Evolutionary conservation across 2,329 filamentous ascomycete species (phyloP).

Genomic region (Ophiobolus disseminans): DNA sequence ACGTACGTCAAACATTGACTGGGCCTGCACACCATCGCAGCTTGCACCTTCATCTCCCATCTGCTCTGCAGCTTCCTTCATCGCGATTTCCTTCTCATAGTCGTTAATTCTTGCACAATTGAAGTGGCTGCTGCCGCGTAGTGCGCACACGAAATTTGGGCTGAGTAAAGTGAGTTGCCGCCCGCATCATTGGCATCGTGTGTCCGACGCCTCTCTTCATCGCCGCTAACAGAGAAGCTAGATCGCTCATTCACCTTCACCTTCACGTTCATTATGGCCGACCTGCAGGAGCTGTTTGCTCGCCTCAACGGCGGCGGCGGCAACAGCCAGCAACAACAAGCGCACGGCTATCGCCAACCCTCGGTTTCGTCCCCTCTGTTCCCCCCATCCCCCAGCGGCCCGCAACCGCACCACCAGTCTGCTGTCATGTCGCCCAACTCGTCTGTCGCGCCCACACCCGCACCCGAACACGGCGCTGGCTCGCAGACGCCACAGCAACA

Average conservation of each 20-base stretch:
- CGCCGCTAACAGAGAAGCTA: conserved; percentile 19
- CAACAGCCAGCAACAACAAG: conserved; percentile 31
- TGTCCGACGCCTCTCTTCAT: conserved; percentile 12
- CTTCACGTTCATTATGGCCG: conserved; percentile 46
- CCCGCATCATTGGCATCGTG: conserved; percentile 15
- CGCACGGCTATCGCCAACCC: conserved; percentile 56
- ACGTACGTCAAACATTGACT: conserved; percentile 6
- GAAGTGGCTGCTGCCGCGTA: conserved; percentile 16
- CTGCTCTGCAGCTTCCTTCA: conserved; percentile 15
- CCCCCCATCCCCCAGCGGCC: conserved; percentile 61
- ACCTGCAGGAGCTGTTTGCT: conserved; percentile 54
- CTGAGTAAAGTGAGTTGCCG: conserved; percentile 35
- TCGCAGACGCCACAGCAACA: conserved; percentile 47
- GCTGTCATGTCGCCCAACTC: conserved; percentile 65
- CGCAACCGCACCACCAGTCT: conserved; percentile 63
- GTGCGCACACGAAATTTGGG: conserved; percentile 35
- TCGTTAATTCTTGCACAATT: conserved; percentile 13
- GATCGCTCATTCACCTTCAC: conserved; percentile 20
- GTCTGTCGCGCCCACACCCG: conserved; percentile 54
- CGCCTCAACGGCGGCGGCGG: conserved; percentile 49
- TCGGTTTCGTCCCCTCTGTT: conserved; percentile 65
- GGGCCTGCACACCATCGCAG: conserved; percentile 22
- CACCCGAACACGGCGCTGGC: conserved; percentile 50
- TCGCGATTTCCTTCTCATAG: conserved; percentile 5
- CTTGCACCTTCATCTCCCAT: conserved; percentile 11